phyloP scores from a whole-genome alignment of 2,329 filamentous ascomycete species.

The Colletotrichum navitas region DNA sequence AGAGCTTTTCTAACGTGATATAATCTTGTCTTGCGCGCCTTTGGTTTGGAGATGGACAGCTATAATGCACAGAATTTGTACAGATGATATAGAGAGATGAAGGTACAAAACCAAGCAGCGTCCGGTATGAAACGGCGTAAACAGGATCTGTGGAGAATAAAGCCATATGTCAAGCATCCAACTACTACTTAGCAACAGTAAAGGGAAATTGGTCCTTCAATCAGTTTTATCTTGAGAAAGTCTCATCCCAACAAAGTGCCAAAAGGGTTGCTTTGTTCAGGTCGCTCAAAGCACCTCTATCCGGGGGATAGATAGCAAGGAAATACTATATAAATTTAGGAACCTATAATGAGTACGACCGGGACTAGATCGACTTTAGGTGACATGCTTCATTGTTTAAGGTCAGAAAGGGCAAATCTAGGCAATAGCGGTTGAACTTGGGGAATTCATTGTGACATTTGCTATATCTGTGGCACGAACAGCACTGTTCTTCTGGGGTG shows the following conservation, averaged over 20 bases:
- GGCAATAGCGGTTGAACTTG: no score
- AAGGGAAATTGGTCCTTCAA: not conserved
- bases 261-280: not conserved
- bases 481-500: no score
- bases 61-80: not conserved
- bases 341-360: not conserved
- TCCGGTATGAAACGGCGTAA: not conserved
- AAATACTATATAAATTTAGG: not conserved
- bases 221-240: not conserved
- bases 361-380: not conserved
- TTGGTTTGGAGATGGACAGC: no score
- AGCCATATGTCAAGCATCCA: not conserved
- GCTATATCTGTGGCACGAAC: not conserved
- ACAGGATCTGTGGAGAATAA: not conserved
- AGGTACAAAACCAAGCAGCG: not conserved
- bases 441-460: not conserved
- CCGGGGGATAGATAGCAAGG: not conserved
- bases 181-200: not conserved
- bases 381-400: no score
- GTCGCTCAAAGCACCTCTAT: no score
- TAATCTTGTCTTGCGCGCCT: no score
- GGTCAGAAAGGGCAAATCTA: not conserved
- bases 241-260: not conserved
- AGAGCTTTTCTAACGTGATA: not conserved
- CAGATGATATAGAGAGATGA: not conserved